Conservation (phyloP, 140 eudicot species). For the Erigeron philadelphicus region DNA sequence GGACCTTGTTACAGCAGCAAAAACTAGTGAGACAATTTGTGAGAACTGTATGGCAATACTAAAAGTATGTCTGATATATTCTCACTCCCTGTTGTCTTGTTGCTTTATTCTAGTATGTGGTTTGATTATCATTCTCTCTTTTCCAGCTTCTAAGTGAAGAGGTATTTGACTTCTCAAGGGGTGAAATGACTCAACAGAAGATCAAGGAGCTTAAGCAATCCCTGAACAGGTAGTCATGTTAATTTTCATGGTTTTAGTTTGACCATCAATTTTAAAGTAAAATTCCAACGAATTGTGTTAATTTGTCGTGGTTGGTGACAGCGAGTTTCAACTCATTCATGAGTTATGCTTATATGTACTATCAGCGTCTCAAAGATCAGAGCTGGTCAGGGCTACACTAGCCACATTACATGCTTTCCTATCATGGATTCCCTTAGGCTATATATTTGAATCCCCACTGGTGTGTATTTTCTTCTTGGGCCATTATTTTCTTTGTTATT, state of each 20-base stretch:
- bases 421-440: slow-evolving; percentile 99
- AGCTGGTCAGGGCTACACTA: slow-evolving; percentile 87
- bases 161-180: slow-evolving; percentile 98
- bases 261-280: neutral
- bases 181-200: slow-evolving; percentile 99
- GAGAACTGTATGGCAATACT: slow-evolving; percentile 96
- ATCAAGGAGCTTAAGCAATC: slow-evolving; percentile 95
- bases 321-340: slow-evolving; percentile 97
- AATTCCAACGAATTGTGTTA: slow-evolving; percentile 11
- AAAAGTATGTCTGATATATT: slow-evolving; percentile 45
- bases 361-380: slow-evolving; percentile 93
- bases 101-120: neutral
- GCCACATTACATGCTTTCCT: slow-evolving; percentile 97
- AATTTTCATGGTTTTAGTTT: slow-evolving; percentile 7
- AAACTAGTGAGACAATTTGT: slow-evolving; percentile 88
- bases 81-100: slow-evolving; percentile 7
- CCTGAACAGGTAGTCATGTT: slow-evolving; percentile 61
- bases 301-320: slow-evolving; percentile 38
- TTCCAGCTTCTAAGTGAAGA: slow-evolving; percentile 92
- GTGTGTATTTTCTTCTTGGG: slow-evolving; percentile 38
- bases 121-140: slow-evolving; percentile 14
- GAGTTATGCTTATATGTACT: slow-evolving; percentile 96
- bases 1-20: slow-evolving; percentile 88
- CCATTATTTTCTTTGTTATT: neutral
- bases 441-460: slow-evolving; percentile 96